Base-by-base conservation (phyloP, 106 monocot species). In the Posidonia australis region DNA sequence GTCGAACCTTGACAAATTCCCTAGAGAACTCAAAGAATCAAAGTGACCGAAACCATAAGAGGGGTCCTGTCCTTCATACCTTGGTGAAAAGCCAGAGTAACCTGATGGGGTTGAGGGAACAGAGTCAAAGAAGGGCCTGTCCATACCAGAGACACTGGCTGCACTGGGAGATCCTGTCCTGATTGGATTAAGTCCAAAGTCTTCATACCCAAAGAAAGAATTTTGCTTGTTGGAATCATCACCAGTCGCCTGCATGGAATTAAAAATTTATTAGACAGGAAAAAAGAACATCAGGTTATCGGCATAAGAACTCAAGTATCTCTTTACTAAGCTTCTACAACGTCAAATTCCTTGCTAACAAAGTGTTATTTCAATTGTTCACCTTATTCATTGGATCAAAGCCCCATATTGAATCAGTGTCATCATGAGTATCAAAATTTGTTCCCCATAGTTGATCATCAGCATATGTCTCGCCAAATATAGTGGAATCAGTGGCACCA, bases 391-490 rank as follows among this genome's bases (percentile, higher is more conserved):
- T 49, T 26, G 49, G 1, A 19, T 70, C 81, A 61, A 86, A 83
- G 17, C 89, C 93, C 90, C 90, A 98, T 45, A 98, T 65, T 5
- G 96, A 90, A 9, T 90, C 96, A 16, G 72, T 36, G 69, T 98
- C 96, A 77, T 98, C 90, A 67, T 56, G 70, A 51, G 69, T 42
- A 51, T 87, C 86, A 70, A 87, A 98, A 74, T 60, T 74, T 70
- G 74, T 67, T 44, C 77, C 86, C 96, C 90, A 87, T 5, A 74
- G 54, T 22, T 77, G 51, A 49, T 87, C 90, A 76, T 90, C 86
- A 22, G 52, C 77, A 66, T 77, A 82, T 60, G 84, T 90, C 46
- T 83, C 82, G 17, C 79, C 74, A 44, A 77, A 85, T 27, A 79
- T 20, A 24, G 67, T 72, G 27, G 96, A 98, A 46, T 90, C 96